Conservation (phyloP, 169 alveolate species). For the Cryptosporidium ubiquitum region DNA sequence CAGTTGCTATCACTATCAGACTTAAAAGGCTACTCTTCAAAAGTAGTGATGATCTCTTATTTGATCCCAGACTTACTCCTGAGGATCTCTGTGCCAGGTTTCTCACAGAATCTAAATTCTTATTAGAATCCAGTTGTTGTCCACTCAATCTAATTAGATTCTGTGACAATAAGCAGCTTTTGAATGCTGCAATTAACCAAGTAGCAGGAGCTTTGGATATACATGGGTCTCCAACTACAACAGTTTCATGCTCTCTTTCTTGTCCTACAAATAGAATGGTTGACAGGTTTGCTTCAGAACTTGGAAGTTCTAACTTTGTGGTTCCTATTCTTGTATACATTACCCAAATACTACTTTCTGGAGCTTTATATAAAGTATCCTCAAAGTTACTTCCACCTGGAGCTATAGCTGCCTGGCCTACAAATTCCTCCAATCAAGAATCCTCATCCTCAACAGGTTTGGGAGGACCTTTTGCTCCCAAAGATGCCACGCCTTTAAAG, state of each 20-base stretch:
- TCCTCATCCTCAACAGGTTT: neutral
- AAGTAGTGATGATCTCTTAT: constrained; percentile 27
- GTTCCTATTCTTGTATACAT: constrained; percentile 41
- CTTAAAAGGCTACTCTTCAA: constrained; percentile 27
- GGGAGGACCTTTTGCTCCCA: neutral
- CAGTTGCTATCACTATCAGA: constrained; percentile 44
- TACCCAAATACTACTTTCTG: constrained; percentile 1
- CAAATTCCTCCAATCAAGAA: neutral
- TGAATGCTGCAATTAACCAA: constrained; percentile 52
- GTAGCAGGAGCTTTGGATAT: constrained; percentile 21
- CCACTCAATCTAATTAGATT: constrained; percentile 50
- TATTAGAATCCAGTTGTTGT: constrained; percentile 60
- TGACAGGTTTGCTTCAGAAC: constrained; percentile 22
- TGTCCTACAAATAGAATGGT: constrained; percentile 41
- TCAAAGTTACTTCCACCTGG: neutral
- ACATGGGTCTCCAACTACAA: neutral
- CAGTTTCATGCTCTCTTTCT: constrained; percentile 21
- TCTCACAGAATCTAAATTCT: constrained; percentile 48
- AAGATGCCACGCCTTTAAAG: constrained; percentile 27
- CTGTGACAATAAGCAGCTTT: constrained; percentile 44
- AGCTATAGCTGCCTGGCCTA: neutral
- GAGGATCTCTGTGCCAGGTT: constrained; percentile 67
- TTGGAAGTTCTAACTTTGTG: constrained; percentile 44
- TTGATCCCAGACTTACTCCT: constrained; percentile 63
- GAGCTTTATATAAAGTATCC: neutral